Base-by-base conservation (phyloP, 192 early-diverging fungal species). In the Podila clonocystis region DNA sequence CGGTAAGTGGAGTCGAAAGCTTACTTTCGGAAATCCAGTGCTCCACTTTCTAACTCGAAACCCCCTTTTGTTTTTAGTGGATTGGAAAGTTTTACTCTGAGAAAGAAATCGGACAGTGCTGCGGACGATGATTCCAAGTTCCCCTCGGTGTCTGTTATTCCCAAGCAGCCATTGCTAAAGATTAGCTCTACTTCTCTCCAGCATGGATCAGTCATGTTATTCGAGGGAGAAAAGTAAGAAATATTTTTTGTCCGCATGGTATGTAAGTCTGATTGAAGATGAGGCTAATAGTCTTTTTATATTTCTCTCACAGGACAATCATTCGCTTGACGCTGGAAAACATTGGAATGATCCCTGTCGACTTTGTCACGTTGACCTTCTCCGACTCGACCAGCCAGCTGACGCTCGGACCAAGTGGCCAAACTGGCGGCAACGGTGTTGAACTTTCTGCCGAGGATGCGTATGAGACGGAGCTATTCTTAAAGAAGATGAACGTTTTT, bases 181-280 rank as follows among this genome's bases (percentile, higher is more conserved):
- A 88, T 95, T 34, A 91, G 74, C 64, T 86, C 67, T 20, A 90
- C 84, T 24, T 92, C 82, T 29, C 77, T 82, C n/a, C 76, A 83
- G 72, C 88, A 92, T 67, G 86, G 89, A 55, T 92, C 94, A 9
- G 70, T 94, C 19, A 95, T 95, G 92, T 66, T 95, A 12, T 95
- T 92, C 69, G 94, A 96, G 64, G 94, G 94, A 34, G 94, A 95
- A 82, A 82, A 82, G 93, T 94, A 82, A 31, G 80, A 8, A 4
- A 7, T 22, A 9, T 24, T 19, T 19, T 48, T 61, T 28, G 20
- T 20, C 9, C 64, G 33, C 11, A 41, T 31, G 2, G n/a, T 11
- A 24, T 55, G 9, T 9, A 45, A 45, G 13, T 17, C 15, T 45
- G 41, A 45, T 17, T 2, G 41, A 45, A 15, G 41, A 4, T 12